phyloP scores from a whole-genome alignment of 2,329 filamentous ascomycete genomes.

The Emergomyces africanus region DNA sequence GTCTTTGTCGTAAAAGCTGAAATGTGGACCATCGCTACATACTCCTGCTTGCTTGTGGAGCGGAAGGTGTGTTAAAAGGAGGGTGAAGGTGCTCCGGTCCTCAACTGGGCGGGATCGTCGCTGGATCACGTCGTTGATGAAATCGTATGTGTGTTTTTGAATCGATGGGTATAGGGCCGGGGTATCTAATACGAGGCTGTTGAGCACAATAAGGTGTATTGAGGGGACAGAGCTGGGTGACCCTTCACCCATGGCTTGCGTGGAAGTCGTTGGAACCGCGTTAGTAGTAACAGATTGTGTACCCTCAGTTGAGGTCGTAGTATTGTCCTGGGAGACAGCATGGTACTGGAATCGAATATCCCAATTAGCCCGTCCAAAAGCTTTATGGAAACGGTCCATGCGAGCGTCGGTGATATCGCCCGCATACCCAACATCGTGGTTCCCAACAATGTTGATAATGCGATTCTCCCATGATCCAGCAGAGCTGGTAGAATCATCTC shows the following conservation, averaged over 20 bases:
- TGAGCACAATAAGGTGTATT: slow-evolving; percentile 72
- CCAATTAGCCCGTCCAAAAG: slow-evolving; percentile 84
- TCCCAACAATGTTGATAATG: slow-evolving; percentile 83
- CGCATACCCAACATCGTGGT: slow-evolving; percentile 94
- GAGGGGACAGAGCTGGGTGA: slow-evolving; percentile 35
- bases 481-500: slow-evolving; percentile 12
- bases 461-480: slow-evolving; percentile 50
- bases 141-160: slow-evolving; percentile 64
- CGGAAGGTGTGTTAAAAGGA: slow-evolving; percentile 86
- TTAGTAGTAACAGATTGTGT: slow-evolving; percentile 10
- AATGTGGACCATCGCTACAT: slow-evolving; percentile 74
- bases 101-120: slow-evolving; percentile 48
- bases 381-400: slow-evolving; percentile 65
- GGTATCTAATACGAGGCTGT: slow-evolving; percentile 86
- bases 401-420: slow-evolving; percentile 72
- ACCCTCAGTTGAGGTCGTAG: slow-evolving; percentile 11
- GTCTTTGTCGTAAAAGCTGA: slow-evolving; percentile 62
- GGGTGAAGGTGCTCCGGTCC: slow-evolving; percentile 55
- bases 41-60: slow-evolving; percentile 70
- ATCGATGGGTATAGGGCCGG: slow-evolving; percentile 56
- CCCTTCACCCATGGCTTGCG: neutral
- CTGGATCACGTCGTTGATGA: slow-evolving; percentile 47
- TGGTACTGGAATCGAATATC: slow-evolving; percentile 61
- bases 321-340: slow-evolving; percentile 13
- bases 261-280: slow-evolving; percentile 23